Conservation (phyloP, 2,329 filamentous ascomycete species). For the Cryphonectria nitschkei region DNA sequence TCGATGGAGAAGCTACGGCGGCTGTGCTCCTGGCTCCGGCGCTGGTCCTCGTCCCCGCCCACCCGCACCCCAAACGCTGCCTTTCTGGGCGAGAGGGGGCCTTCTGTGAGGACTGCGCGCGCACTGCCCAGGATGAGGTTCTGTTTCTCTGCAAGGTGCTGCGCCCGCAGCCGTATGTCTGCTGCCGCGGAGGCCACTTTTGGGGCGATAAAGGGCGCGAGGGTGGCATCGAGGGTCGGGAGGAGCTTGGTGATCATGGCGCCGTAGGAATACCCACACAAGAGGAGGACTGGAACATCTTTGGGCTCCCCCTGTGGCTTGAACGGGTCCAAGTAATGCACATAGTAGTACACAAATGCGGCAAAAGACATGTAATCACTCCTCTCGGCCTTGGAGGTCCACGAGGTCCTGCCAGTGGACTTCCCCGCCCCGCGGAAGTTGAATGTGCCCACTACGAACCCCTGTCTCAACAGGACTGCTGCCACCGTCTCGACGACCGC, state of each 20-base stretch:
- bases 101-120: slow-evolving; percentile 39
- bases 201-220: slow-evolving; percentile 61
- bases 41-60: slow-evolving; percentile 52
- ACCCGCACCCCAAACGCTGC: slow-evolving; percentile 46
- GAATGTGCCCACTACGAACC: slow-evolving; percentile 82
- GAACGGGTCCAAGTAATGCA: slow-evolving; percentile 60
- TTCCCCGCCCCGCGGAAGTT: slow-evolving; percentile 87
- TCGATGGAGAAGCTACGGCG: slow-evolving; percentile 41
- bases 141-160: slow-evolving; percentile 68
- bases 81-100: slow-evolving; percentile 33
- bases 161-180: slow-evolving; percentile 72
- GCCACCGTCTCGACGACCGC: slow-evolving; percentile 71
- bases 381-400: slow-evolving; percentile 80
- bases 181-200: slow-evolving; percentile 60
- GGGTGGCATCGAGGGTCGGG: slow-evolving; percentile 63
- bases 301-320: slow-evolving; percentile 12
- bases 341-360: slow-evolving; percentile 78
- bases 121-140: slow-evolving; percentile 49
- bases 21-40: slow-evolving; percentile 46
- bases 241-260: slow-evolving; percentile 78
- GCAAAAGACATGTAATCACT: slow-evolving; percentile 82
- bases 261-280: slow-evolving; percentile 91
- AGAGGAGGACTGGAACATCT: slow-evolving; percentile 61
- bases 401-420: slow-evolving; percentile 80
- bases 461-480: slow-evolving; percentile 66